phyloP scores from a whole-genome alignment of 345 rosid genomes.

The Gossypium sturtianum region DNA sequence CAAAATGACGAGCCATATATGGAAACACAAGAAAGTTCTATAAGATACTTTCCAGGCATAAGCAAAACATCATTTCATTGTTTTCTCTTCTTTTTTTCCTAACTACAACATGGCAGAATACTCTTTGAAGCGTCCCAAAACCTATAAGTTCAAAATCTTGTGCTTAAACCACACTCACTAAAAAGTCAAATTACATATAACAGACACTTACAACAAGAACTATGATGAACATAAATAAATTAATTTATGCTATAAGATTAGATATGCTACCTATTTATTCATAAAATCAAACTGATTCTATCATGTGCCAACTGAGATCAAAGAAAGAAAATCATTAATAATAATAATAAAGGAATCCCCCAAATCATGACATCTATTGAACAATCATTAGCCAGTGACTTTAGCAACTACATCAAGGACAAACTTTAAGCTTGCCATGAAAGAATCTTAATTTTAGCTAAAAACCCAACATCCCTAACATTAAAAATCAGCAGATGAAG shows the following conservation, averaged over 20 bases:
- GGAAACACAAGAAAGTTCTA: neutral
- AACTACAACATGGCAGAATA: neutral
- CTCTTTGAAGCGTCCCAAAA: conserved; percentile 1
- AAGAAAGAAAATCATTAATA: neutral
- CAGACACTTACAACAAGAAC: neutral
- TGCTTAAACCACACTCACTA: neutral
- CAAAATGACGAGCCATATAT: neutral
- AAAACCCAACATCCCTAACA: neutral
- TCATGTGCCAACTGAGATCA: neutral
- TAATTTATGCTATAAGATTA: neutral
- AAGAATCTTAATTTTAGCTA: neutral
- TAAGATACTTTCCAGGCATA: neutral
- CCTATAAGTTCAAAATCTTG: neutral
- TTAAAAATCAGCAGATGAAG: neutral
- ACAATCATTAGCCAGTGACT: neutral
- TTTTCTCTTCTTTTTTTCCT: neutral
- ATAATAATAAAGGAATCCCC: neutral
- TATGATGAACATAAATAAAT: neutral
- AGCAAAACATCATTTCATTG: neutral
- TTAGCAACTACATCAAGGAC: neutral
- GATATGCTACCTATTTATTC: neutral
- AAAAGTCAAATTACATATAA: neutral
- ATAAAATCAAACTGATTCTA: neutral
- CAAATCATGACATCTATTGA: neutral
- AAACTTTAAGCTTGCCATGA: neutral